These are phyloP conservation scores for Asterionellopsis glacialis DNA, from an alignment of 108 stramenopile genomes.

Conservation along the genomic window DNA sequence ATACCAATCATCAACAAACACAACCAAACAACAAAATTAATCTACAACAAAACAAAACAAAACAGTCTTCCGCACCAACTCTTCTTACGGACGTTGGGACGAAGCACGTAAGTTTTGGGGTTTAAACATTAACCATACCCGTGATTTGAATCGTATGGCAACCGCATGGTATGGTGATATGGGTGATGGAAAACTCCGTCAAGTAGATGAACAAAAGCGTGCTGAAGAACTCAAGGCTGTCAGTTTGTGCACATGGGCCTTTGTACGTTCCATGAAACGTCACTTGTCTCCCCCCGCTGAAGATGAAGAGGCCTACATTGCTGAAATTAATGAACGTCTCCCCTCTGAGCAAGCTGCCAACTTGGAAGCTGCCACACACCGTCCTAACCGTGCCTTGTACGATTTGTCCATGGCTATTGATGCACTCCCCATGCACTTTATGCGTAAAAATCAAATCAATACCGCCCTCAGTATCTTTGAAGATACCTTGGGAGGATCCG, in stretches of 20 bases:
- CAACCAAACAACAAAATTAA: too few relatives aligned
- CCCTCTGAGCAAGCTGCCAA: constrained; percentile 51
- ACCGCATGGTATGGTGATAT: constrained; percentile 55
- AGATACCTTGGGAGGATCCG: constrained; percentile 31
- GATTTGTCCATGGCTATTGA: constrained; percentile 43
- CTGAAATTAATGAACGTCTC: constrained; percentile 47
- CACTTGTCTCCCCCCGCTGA: constrained; percentile 60
- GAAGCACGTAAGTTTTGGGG: constrained; percentile 82
- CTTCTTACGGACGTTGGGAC: constrained; percentile 76
- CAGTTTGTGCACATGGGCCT: constrained; percentile 63
- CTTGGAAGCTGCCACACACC: constrained; percentile 26
- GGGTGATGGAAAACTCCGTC: not conserved
- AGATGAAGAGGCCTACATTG: constrained; percentile 51
- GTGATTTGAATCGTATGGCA: constrained; percentile 63
- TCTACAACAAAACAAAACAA: too few relatives aligned
- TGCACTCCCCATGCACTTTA: constrained; percentile 43
- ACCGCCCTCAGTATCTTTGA: constrained; percentile 38
- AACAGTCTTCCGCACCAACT: constrained; percentile 75
- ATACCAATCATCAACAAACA: not conserved
- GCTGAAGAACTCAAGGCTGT: constrained; percentile 43
- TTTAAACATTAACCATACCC: constrained; percentile 66
- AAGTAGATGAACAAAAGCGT: constrained; percentile 25
- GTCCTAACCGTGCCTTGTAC: constrained; percentile 41
- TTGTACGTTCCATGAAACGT: constrained; percentile 61
- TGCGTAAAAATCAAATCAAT: constrained; percentile 43